These are phyloP conservation scores for Aspergillus brunneoviolaceus DNA, from an alignment of 2,329 filamentous ascomycete species.

Conservation along the genomic window DNA sequence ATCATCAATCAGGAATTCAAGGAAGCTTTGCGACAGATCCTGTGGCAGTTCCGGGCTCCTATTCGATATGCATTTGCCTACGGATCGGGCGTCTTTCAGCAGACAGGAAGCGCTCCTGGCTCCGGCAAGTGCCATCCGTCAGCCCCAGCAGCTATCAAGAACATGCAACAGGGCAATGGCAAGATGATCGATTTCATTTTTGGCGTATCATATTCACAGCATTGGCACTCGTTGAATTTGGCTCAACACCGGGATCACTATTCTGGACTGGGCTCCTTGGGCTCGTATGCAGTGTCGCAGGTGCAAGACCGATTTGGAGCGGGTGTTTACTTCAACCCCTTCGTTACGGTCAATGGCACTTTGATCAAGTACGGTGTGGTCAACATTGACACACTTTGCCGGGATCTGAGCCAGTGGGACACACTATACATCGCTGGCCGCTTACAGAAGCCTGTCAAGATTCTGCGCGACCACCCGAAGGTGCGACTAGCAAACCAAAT, in stretches of 20 bases:
- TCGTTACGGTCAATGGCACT: conserved; percentile 89
- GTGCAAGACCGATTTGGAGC: conserved; percentile 88
- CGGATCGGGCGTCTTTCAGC: conserved; percentile 92
- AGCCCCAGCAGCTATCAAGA: conserved; percentile 74
- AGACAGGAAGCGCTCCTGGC: conserved; percentile 53
- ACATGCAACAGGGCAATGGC: conserved; percentile 80
- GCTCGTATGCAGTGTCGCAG: conserved; percentile 78
- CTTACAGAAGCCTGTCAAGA: conserved; percentile 96
- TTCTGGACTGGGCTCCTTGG: conserved; percentile 76
- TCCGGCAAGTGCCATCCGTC: conserved; percentile 66
- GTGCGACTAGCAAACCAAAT: conserved; percentile 94
- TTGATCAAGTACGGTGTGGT: conserved; percentile 98
- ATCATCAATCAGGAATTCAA: conserved; percentile 95
- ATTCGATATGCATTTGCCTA: conserved; percentile 98
- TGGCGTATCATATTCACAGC: conserved; percentile 88
- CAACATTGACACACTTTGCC: conserved; percentile 83
- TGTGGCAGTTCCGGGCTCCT: conserved; percentile 88
- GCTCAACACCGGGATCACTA: conserved; percentile 89
- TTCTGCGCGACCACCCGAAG: conserved; percentile 86
- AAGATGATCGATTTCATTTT: conserved; percentile 99
- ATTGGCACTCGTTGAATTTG: conserved; percentile 95
- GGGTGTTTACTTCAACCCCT: conserved; percentile 97
- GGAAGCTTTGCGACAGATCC: conserved; percentile 78
- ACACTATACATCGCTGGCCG: conserved; percentile 95
- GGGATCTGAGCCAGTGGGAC: conserved; percentile 86